Evolutionary conservation across 768 basidiomycete genomes (phyloP).

Genomic region (Rubroboletus pulcherrimus): DNA sequence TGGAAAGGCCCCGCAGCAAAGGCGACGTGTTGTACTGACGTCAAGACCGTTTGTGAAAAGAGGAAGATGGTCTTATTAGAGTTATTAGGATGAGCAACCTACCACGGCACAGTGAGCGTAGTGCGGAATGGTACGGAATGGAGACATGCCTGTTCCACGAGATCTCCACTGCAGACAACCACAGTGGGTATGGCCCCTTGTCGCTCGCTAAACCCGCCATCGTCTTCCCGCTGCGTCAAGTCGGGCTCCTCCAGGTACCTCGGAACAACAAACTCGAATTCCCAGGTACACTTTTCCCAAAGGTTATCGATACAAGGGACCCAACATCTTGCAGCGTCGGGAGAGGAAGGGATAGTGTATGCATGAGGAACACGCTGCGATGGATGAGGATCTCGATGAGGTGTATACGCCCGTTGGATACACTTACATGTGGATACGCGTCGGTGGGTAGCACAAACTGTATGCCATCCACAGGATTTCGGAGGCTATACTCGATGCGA

Average conservation of each 20-base stretch:
- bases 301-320: conserved; percentile 94
- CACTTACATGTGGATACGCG: conserved; percentile 77
- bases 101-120: conserved; percentile 6
- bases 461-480: conserved; percentile 79
- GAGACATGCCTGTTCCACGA: conserved; percentile 80
- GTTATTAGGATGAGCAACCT: conserved; percentile 93
- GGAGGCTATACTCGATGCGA: conserved; percentile 75
- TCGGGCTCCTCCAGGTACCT: conserved; percentile 64
- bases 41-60: conserved; percentile 80
- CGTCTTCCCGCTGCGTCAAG: conserved; percentile 34
- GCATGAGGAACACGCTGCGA: conserved; percentile 86
- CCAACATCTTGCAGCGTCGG: conserved; percentile 95
- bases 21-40: conserved; percentile 93
- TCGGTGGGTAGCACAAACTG: conserved; percentile 82
- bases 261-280: conserved; percentile 94
- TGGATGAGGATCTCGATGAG: conserved; percentile 13
- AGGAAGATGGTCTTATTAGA: conserved; percentile 93
- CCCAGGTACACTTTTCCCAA: conserved; percentile 98
- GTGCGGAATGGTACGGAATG: conserved; percentile 3
- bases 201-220: conserved; percentile 44
- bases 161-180: conserved; percentile 91
- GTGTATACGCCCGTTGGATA: conserved; percentile 1
- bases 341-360: conserved; percentile 82
- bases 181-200: conserved; percentile 70
- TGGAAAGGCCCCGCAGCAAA: conserved; percentile 97